A percentile compares a stretch with the other conserved stretches of the same genome.
phyloP scores from a whole-genome alignment of 2,329 filamentous ascomycete genomes.

The Plenodomus biglobosus region DNA sequence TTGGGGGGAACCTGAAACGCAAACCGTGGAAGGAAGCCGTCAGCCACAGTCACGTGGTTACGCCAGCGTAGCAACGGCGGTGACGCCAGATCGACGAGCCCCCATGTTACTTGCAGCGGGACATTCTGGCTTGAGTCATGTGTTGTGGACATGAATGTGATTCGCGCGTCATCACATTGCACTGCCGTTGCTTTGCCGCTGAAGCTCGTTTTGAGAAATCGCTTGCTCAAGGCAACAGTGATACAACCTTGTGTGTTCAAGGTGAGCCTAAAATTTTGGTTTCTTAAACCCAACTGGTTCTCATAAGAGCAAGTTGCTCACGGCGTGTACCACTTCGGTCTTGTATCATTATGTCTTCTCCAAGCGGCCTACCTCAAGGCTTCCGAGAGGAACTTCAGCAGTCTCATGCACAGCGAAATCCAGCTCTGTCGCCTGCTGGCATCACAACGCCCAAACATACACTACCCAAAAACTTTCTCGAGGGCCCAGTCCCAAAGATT shows the following conservation, averaged over 20 bases:
- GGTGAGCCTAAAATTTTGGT: background rate
- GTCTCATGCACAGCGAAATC: background rate
- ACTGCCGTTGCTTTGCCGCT: background rate
- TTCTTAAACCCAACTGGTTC: background rate
- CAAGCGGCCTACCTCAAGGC: background rate
- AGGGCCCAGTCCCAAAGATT: constrained; percentile 50
- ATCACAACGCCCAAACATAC: constrained; percentile 37
- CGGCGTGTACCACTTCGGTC: background rate
- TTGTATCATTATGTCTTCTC: background rate
- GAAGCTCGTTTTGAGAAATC: background rate
- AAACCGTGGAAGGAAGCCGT: constrained; percentile 9
- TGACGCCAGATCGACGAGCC: background rate
- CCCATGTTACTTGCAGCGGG: background rate
- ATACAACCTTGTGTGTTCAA: background rate
- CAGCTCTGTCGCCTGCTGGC: background rate
- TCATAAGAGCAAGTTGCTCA: background rate
- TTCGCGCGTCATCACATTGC: background rate
- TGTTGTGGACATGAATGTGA: background rate
- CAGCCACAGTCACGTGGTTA: constrained; percentile 13
- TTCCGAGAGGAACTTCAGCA: background rate
- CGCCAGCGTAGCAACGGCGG: constrained; percentile 11
- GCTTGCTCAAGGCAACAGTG: constrained; percentile 7
- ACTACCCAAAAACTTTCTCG: constrained; percentile 54
- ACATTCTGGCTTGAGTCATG: background rate
- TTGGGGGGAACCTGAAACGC: constrained; percentile 16